Evolutionary conservation across 768 basidiomycete species (phyloP), one percentile per base, ranked within the genome.

Genomic region (Suillus lakei): DNA sequence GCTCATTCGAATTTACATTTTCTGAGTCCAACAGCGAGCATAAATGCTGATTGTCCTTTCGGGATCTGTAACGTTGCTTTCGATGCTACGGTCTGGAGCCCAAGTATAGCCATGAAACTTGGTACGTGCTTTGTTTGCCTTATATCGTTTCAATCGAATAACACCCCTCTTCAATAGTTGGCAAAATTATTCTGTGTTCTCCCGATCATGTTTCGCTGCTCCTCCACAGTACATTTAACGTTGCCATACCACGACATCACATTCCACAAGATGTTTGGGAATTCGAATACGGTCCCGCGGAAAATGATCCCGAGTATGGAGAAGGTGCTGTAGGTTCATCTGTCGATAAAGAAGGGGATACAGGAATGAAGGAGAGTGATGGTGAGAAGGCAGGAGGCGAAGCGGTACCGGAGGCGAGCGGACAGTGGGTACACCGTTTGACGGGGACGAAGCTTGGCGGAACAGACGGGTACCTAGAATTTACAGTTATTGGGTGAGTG

Each of bases 131-230:
- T 36, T 26, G 60, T 51, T 39, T 26, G 18, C 56, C 32, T 13
- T 55, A 32, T 43, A 12, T 32, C 16, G 10, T 32, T 54, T n/a
- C 54, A 62, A 58, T 51, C 43, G 41, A 26, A 15, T 48, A 44
- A 32, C 51, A 60, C 46, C 48, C 48, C 13, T 61, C 26, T 50
- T 60, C 46, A 64, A 38, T 68, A 96, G 96, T 84, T 64, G 96
- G 93, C n/a, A 91, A 88, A 71, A 85, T 98, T 60, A 96, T 87
- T 71, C 82, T 98, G 23, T 96, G 86, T 69, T 97, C 96, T 3
- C 95, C 95, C 1, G 95, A 96, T 73, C 96, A 98, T 71, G 83
- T 98, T 61, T 93, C 95, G 1, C 82, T 98, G 18, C 91, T 98
- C 39, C 83, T 96, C 4, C 93, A 96, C 70, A 88, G 89, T 30